These are phyloP conservation scores for Pseudodiploospora longispora DNA, from an alignment of 2,329 filamentous ascomycete genomes.

Conservation along the genomic window DNA sequence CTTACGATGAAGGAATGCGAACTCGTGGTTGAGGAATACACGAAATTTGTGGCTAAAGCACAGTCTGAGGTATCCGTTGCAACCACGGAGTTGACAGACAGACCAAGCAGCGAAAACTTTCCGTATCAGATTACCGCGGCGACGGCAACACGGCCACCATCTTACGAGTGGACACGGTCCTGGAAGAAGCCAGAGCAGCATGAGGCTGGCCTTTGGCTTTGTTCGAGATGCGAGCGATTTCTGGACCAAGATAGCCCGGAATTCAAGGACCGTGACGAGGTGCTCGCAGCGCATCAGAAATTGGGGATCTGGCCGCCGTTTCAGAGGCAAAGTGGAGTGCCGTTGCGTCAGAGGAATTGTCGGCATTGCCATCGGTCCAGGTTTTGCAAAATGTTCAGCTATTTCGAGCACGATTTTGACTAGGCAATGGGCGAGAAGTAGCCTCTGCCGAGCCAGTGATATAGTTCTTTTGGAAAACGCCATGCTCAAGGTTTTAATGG, in stretches of 20 bases:
- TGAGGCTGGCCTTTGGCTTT: conserved; percentile 13
- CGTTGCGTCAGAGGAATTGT: conserved; percentile 9
- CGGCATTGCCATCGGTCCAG: conserved; percentile 5
- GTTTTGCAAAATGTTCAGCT: conserved; percentile 9
- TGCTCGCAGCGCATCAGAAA: not conserved
- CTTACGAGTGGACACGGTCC: not conserved
- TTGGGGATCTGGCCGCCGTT: conserved; percentile 10
- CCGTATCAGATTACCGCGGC: too few species aligned
- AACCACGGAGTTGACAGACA: too few species aligned
- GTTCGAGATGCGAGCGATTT: conserved; percentile 9
- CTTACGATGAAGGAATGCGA: too few species aligned
- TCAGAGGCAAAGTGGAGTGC: conserved; percentile 1
- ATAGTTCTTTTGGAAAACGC: too few species aligned
- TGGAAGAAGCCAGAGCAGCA: conserved; percentile 5
- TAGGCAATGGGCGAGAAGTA: too few species aligned
- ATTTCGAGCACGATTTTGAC: not conserved
- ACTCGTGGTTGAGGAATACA: too few species aligned
- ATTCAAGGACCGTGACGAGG: not conserved
- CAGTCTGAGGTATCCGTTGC: too few species aligned
- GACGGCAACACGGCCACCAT: too few species aligned
- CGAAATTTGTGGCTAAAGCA: too few species aligned
- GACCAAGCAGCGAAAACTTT: too few species aligned
- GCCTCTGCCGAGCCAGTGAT: too few species aligned
- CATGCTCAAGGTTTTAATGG: not conserved
- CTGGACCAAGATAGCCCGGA: conserved; percentile 3